phyloP scores from a whole-genome alignment of 768 basidiomycete genomes.

The Mycena alexandri region DNA sequence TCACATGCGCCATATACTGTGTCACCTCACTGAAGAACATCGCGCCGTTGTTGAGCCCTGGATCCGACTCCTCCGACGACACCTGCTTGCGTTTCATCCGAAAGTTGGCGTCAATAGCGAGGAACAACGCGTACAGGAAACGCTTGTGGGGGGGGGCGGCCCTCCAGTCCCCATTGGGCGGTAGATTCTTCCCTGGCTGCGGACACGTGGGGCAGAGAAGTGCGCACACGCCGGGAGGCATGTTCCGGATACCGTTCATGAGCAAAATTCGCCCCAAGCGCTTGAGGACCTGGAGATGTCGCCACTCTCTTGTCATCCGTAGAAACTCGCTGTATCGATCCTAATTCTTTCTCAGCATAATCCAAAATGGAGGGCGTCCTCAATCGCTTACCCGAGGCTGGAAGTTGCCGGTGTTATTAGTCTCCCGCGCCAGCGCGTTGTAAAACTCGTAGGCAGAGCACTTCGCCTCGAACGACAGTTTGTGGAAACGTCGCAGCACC shows the following conservation, averaged over 20 bases:
- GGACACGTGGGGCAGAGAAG: conserved; percentile 44
- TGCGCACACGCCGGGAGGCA: background rate
- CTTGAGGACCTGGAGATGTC: conserved; percentile 31
- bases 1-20: conserved; percentile 39
- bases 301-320: conserved; percentile 27
- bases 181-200: conserved; percentile 43
- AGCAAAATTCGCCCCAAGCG: conserved; percentile 17
- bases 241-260: conserved; percentile 22
- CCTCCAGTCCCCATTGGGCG: conserved; percentile 38
- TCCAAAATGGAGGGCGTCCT: no score
- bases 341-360: conserved; percentile 6
- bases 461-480: conserved; percentile 49
- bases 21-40: conserved; percentile 45
- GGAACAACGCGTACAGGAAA: conserved; percentile 44
- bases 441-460: conserved; percentile 50
- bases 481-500: conserved; percentile 47
- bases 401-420: conserved; percentile 47
- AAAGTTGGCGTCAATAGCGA: conserved; percentile 31
- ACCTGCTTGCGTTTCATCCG: conserved; percentile 44
- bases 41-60: conserved; percentile 44
- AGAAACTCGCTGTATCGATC: conserved; percentile 35
- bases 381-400: conserved; percentile 30
- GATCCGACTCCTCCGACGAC: conserved; percentile 43
- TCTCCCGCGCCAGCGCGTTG: conserved; percentile 38
- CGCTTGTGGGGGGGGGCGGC: conserved; percentile 14